Base-by-base conservation (phyloP, 164 flowering plant genomes). In the Berberis thunbergii region DNA sequence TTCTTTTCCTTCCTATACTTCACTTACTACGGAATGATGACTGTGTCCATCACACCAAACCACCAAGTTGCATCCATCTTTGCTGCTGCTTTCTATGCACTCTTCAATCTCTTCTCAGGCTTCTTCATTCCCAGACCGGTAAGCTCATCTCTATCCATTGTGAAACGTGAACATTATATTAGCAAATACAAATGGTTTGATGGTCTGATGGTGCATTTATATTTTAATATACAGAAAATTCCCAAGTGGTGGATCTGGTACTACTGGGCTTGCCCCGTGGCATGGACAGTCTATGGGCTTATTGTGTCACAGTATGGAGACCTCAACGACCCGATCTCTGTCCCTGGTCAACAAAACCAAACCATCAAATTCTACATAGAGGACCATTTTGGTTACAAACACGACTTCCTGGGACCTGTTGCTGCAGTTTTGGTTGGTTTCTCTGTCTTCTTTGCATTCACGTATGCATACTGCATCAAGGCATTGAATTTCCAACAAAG, bases 191-290 rank as follows among this genome's bases (percentile, higher is more conserved):
- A 50, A 12, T 3, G 8, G 6, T 62, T 44, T 38, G 2, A 2
- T 60, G 57, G 40, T 38, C 56, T 45, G 46, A 58, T 42, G 43
- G 43, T 9, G 10, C 9, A 40, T 40, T 60, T 9, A 2, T 12
- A 49, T 64, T 60, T 10, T 46, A 40, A 49, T 52, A 42, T 73
- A 62, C 89, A 87, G 92, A 86, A 48, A 74, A 86, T 90, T 62
- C 97, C 97, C 42, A 88, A 85, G 72, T 90, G 92, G 92, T 90
- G 97, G 97, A 53, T 88, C 38, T 90, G 97, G 97, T 90, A 90
- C 57, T 90, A 88, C 65, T 90, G 91, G 92, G 80, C 88, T 6
- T 88, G 95, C 80, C 95, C 97, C 0, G 73, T 90, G 39, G 89
- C 97, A 11, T 90, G 95, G 95, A 90, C 97, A 38, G 90, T 90